These are phyloP conservation scores for Triticum urartu DNA, from an alignment of 176 grass and related monocot species.

Conservation along the genomic window DNA sequence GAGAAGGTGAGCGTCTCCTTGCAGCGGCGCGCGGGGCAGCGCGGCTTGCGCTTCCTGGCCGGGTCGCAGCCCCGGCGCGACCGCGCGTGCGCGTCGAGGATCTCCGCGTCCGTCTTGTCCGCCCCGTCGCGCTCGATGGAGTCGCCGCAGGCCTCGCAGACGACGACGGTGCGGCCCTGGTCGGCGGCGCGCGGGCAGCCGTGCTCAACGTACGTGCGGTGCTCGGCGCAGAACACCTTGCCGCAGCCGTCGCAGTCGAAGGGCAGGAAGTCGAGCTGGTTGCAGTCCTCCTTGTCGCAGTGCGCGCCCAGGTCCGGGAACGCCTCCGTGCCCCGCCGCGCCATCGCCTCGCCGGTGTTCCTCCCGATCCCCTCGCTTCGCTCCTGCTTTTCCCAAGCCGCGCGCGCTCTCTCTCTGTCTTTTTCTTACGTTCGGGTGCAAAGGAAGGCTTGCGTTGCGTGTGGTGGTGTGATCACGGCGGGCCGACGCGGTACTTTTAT, in stretches of 20 bases:
- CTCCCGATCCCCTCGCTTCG: neutral
- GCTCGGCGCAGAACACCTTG: constrained; percentile 63
- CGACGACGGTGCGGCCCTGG: constrained; percentile 59
- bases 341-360: constrained; percentile 27
- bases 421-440: neutral
- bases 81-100: constrained; percentile 42
- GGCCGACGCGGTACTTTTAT: neutral
- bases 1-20: constrained; percentile 76
- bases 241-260: constrained; percentile 80
- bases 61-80: constrained; percentile 60
- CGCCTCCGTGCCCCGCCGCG: constrained; percentile 57
- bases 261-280: constrained; percentile 84
- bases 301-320: constrained; percentile 83
- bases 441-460: neutral
- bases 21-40: constrained; percentile 68
- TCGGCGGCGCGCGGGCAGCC: constrained; percentile 59
- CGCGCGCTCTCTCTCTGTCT: neutral
- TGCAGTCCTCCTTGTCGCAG: constrained; percentile 68
- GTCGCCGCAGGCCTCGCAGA: constrained; percentile 67
- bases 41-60: constrained; percentile 54
- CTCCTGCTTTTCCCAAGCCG: neutral
- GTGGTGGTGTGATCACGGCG: neutral
- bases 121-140: constrained; percentile 56
- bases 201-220: constrained; percentile 53
- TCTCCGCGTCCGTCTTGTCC: neutral